Base-by-base conservation (phyloP, 345 rosid genomes). In the Draba incana region DNA sequence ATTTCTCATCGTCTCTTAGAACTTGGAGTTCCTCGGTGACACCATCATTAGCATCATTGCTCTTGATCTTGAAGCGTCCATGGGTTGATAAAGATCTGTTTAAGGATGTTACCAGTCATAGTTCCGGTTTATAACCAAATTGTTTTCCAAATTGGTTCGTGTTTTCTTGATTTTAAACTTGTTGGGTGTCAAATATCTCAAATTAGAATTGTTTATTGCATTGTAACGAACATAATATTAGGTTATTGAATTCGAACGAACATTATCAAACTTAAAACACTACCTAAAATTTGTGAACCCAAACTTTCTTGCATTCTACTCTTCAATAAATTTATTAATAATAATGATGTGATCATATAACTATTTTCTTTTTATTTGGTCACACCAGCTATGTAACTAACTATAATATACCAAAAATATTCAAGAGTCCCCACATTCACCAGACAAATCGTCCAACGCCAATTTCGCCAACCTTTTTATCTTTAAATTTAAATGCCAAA, bases 21-120 rank as follows among this genome's bases (percentile, higher is more conserved):
- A 44, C 20, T 73, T 60, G 77, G 71, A 73, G 77, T 66, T 58
- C 77, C 77, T 31, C 76, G 70, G 76, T 72, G 76, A 64, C 76
- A 72, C 45, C 58, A 62, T 44, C 56, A 53, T 70, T 50, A 53
- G 23, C 75, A 20, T 20, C 31, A 25, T 61, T 61, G 75, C 54
- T 61, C 75, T 51, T 50, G 48, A 45, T 63, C 75, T 10, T 62
- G 63, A 47, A 56, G 70, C 66, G 53, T 65, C 66, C 44, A 39
- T 56, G 65, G 45, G 41, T n/a, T n/a, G n/a, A n/a, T n/a, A n/a
- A n/a, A n/a, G n/a, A n/a, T n/a, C n/a, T n/a, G 55, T 39, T 51
- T 38, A 20, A 20, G 20, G 20, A 20, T 20, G 20, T 65, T 28
- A 7, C 6, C 20, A 48, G 51, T 37, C 38, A 12, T 7, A 46